Evolutionary conservation across 2,329 filamentous ascomycete genomes (phyloP), one percentile per base, ranked within the genome.

Genomic region (Paracoccidioides brasiliensis): DNA sequence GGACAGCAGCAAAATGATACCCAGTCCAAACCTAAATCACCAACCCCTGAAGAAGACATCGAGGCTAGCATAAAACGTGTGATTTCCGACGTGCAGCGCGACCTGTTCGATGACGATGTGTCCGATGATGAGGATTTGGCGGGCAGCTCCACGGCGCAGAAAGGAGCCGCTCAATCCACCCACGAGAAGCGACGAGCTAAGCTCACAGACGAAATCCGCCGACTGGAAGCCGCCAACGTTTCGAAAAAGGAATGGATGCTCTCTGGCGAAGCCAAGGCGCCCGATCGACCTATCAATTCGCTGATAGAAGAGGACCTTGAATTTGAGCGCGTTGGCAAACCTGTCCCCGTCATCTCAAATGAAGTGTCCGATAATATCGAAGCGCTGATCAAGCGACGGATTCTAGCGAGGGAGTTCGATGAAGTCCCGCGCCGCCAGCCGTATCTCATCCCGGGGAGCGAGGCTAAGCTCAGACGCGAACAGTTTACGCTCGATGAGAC

Each of bases 281-380:
- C 78, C 0, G 88, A 93, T 62, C 81, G 93, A 40, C 93, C 93
- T 0, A 69, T 89, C 54, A 97, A 98, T 74, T 96, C 91, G 0
- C 79, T 98, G 2, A 81, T 98, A 0, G 90, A 97, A 67, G 83
- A 97, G 72, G 90, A 97, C 64, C 80, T 98, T 32, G 91, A 97
- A 61, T 98, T 97, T 67, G 93, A 98, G 72, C 84, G 94, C 64
- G 83, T 88, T 28, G 93, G 93, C 66, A 98, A 97, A 70, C 91
- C 93, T 0, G 86, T 97, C 0, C 89, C 91, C 1, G 87, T 97
- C 58, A 90, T 96, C 68, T 97, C 93, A 0, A 85, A 88, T 44
- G 90, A 96, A 69, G 79, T 94, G 43, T 94, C 84, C 54, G 90
- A 96, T 69, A 84, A 84, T 63, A 94, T 98, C 56, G 93, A 98